Evolutionary conservation across 257 asterid species (phyloP).

Genomic region (Nemophila menziesii): DNA sequence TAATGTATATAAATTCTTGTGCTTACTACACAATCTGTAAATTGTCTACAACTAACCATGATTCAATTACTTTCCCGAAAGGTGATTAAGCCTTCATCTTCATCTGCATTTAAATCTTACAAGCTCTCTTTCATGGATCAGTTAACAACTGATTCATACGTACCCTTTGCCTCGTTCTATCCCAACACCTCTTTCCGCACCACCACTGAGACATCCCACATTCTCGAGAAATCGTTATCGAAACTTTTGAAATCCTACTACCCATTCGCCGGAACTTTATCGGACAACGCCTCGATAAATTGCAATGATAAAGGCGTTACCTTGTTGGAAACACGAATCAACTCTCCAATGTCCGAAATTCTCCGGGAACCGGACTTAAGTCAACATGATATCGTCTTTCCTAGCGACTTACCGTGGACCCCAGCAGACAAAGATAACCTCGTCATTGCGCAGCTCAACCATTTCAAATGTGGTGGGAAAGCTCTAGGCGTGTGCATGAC

Average conservation of each 20-base stretch:
- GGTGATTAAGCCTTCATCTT: not conserved
- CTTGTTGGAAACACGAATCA: not conserved
- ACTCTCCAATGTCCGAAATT: not conserved
- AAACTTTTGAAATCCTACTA: not conserved
- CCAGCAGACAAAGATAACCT: too few species aligned
- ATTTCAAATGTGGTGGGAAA: conserved; percentile 30
- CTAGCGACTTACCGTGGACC: not conserved
- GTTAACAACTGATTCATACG: not conserved
- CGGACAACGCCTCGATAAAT: not conserved
- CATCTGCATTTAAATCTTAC: not conserved
- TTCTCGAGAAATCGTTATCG: not conserved
- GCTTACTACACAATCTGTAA: too few species aligned
- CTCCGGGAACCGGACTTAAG: not conserved
- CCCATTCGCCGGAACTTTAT: not conserved
- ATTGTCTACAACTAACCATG: too few species aligned
- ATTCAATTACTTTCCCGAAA: not conserved
- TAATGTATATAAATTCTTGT: too few species aligned
- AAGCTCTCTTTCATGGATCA: not conserved
- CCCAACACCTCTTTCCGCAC: not conserved
- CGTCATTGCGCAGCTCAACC: conserved; percentile 19
- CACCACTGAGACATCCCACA: not conserved
- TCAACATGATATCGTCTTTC: not conserved
- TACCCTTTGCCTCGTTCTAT: not conserved
- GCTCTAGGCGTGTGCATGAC: conserved; percentile 26
- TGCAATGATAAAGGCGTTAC: conserved; percentile 1